Evolutionary conservation across 768 basidiomycete genomes (phyloP), one percentile per base, ranked within the genome.

Genomic region (Zangia roseola): DNA sequence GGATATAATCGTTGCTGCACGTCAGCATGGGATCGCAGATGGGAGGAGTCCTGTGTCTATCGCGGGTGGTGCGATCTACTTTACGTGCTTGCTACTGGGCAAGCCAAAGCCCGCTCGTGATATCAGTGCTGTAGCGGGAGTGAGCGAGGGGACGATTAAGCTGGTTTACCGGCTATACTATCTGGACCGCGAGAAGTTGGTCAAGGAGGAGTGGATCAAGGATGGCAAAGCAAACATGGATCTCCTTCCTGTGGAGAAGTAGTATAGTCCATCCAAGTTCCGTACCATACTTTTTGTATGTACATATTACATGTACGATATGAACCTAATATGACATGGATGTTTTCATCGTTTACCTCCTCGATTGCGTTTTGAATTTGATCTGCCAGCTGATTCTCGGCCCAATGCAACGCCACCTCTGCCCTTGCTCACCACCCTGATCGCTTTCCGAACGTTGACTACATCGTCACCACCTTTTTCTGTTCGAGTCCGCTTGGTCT

Each of bases 1-100:
- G 17, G 88, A 93, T 54, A 86, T 94, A 64, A 91, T 93, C 54
- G 67, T 86, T 47, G 81, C 82, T 25, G 89, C 90, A 13, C 81
- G 91, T 44, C 79, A 88, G 54, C 79, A 88, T 56, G 91, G 91
- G 36, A 87, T 95, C 53, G 93, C 94, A 28, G 93, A 94, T 63
- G 97, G 97, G 21, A 78, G 97, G 53, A 91, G 86, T 60, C 95
- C 95, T 1, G 90, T 97, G 43, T 97, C 97, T n/a, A 94, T 99
- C 57, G 97, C 95, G n/a, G 91, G 92, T 35, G 93, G 91, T 34
- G 91, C 92, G 17, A 93, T 99, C 51, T 93, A 88, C 73, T 97
- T 98, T 71, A 90, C 91, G 25, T 90, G 89, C 62, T 78, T 86
- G 56, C 64, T 97, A 36, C 75, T 94, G 60, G 91, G 86, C 45